A percentile compares a stretch with the other conserved stretches of the same genome.
Conservation (phyloP, 768 basidiomycete species). For the Hydnum rufescens region DNA sequence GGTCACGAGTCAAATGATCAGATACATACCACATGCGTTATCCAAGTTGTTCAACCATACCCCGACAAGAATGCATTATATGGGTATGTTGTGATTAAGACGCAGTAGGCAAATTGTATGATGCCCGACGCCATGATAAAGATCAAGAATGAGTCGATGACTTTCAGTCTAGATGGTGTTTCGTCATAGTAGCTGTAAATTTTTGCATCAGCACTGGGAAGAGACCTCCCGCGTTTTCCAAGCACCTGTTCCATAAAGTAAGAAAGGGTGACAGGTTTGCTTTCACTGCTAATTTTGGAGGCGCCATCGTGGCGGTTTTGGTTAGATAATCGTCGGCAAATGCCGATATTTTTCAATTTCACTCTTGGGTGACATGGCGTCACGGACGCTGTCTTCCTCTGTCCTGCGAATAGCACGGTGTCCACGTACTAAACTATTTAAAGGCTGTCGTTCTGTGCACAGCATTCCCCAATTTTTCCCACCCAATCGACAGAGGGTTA, state of each 20-base stretch:
- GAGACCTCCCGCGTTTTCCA: too few species aligned
- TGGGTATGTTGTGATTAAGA: conserved; percentile 80
- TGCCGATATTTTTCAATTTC: too few species aligned
- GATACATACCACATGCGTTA: neutral
- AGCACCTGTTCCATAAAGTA: conserved; percentile 33
- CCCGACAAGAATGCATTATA: conserved; percentile 96
- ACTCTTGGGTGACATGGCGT: too few species aligned
- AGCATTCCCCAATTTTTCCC: conserved; percentile 32
- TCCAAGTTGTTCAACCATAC: conserved; percentile 27
- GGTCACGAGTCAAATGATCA: neutral
- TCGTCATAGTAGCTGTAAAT: conserved; percentile 42
- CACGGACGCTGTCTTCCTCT: too few species aligned
- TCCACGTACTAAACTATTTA: too few species aligned
- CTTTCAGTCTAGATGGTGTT: conserved; percentile 73
- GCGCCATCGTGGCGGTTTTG: conserved; percentile 3
- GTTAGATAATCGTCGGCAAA: too few species aligned
- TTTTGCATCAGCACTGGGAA: neutral
- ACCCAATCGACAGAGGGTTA: conserved; percentile 48
- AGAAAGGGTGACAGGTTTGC: conserved; percentile 19
- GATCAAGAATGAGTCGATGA: conserved; percentile 80
- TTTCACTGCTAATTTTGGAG: conserved; percentile 2
- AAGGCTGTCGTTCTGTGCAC: conserved; percentile 17
- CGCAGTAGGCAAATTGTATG: conserved; percentile 78
- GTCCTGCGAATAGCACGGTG: too few species aligned
- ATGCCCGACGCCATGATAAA: conserved; percentile 86